These are phyloP conservation scores for Thymus mandschuricus DNA, from an alignment of 257 asterid genomes.

Conservation along the genomic window DNA sequence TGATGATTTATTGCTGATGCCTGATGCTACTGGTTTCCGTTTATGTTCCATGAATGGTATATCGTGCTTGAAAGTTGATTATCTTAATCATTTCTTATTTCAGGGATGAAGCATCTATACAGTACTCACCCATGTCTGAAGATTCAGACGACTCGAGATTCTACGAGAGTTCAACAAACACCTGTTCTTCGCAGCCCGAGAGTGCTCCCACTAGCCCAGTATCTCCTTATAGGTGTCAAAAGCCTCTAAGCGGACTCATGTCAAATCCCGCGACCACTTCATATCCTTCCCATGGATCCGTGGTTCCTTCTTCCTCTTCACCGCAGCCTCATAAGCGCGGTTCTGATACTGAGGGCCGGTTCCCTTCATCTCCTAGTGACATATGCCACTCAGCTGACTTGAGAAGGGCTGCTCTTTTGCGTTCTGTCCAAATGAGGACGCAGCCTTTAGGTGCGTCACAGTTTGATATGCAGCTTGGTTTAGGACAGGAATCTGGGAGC, in stretches of 20 bases:
- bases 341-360: constrained; percentile 88
- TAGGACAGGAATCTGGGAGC: constrained; percentile 56
- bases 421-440: constrained; percentile 92
- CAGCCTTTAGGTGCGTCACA: constrained; percentile 63
- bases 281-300: constrained; percentile 44
- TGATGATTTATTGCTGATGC: background rate
- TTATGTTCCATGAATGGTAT: constrained; percentile 14
- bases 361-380: constrained; percentile 98
- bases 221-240: constrained; percentile 83
- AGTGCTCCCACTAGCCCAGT: constrained; percentile 89
- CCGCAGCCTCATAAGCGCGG: constrained; percentile 81
- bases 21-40: background rate
- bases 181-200: constrained; percentile 74
- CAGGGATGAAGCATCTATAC: constrained; percentile 84
- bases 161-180: constrained; percentile 57
- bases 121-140: constrained; percentile 97
- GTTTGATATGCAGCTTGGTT: constrained; percentile 50
- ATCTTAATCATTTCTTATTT: constrained; percentile 23
- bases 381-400: constrained; percentile 97
- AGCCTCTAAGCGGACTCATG: constrained; percentile 48
- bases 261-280: constrained; percentile 54
- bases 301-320: constrained; percentile 45
- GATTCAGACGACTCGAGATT: constrained; percentile 88
- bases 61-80: background rate
- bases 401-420: constrained; percentile 83